Evolutionary conservation across 2,329 filamentous ascomycete species (phyloP).

Genomic region (Didymella pinodella): DNA sequence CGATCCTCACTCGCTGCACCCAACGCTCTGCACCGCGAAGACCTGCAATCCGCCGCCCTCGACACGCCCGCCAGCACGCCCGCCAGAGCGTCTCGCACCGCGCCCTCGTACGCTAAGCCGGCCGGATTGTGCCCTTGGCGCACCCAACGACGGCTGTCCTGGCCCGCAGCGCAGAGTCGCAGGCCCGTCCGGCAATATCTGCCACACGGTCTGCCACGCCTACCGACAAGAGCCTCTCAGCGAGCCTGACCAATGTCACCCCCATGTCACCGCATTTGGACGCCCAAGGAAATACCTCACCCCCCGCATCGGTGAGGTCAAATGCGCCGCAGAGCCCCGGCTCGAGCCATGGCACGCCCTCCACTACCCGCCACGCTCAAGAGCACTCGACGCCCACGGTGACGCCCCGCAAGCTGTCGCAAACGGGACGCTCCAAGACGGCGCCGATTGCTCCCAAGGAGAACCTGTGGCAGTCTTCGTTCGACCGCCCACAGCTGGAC

Average conservation of each 20-base stretch:
- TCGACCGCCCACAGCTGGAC: constrained; percentile 62
- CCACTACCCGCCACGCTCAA: constrained; percentile 11
- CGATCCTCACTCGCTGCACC: constrained; percentile 34
- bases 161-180: constrained; percentile 28
- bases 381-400: constrained; percentile 24
- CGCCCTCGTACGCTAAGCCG: constrained; percentile 26
- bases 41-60: neutral
- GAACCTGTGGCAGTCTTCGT: constrained; percentile 47
- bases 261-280: constrained; percentile 53
- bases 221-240: constrained; percentile 28
- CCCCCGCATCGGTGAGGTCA: constrained; percentile 52
- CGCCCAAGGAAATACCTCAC: constrained; percentile 51
- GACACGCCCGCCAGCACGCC: constrained; percentile 17
- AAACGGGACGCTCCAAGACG: constrained; percentile 51
- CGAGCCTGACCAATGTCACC: constrained; percentile 54
- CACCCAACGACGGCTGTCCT: constrained; percentile 26
- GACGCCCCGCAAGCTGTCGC: constrained; percentile 47
- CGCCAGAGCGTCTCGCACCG: constrained; percentile 27
- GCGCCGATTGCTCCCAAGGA: constrained; percentile 45
- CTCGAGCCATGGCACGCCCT: constrained; percentile 31
- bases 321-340: constrained; percentile 34
- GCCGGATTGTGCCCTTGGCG: constrained; percentile 24
- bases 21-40: constrained; percentile 10
- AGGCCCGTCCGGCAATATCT: constrained; percentile 42
- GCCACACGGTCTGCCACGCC: constrained; percentile 47